Conservation (phyloP, 345 rosid species). For the Gossypium anomalum region DNA sequence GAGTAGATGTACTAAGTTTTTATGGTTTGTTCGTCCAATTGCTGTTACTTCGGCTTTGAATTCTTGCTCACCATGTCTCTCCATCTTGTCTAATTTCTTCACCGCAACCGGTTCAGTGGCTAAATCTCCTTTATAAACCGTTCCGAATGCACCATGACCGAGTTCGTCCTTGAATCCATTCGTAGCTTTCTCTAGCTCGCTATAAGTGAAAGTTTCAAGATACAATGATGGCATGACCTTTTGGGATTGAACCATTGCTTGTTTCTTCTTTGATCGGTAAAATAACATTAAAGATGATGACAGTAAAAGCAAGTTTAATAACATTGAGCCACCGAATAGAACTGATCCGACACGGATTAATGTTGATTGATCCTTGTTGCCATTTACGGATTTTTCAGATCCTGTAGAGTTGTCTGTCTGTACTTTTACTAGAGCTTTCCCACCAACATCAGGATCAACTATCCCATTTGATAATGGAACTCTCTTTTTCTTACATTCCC, state of each 20-base stretch:
- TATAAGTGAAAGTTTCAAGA: neutral
- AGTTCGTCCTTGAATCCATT: conserved; percentile 10
- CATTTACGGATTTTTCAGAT: neutral
- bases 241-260: neutral
- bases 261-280: neutral
- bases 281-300: neutral
- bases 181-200: conserved; percentile 9
- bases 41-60: conserved; percentile 4
- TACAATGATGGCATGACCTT: conserved; percentile 2
- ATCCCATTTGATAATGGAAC: conserved; percentile 33
- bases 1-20: conserved; percentile 4
- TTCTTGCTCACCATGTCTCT: neutral
- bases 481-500: conserved; percentile 48
- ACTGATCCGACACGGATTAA: conserved; percentile 19
- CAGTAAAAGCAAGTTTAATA: conserved; percentile 28
- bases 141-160: conserved; percentile 3
- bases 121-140: conserved; percentile 10
- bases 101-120: neutral
- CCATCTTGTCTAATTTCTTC: neutral
- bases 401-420: conserved; percentile 19
- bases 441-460: neutral
- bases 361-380: conserved; percentile 10
- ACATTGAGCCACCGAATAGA: conserved; percentile 25
- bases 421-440: conserved; percentile 38
- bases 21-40: conserved; percentile 11